Evolutionary conservation across 345 rosid species (phyloP), one percentile per base, ranked within the genome.

Genomic region (Cochlearia excelsa): DNA sequence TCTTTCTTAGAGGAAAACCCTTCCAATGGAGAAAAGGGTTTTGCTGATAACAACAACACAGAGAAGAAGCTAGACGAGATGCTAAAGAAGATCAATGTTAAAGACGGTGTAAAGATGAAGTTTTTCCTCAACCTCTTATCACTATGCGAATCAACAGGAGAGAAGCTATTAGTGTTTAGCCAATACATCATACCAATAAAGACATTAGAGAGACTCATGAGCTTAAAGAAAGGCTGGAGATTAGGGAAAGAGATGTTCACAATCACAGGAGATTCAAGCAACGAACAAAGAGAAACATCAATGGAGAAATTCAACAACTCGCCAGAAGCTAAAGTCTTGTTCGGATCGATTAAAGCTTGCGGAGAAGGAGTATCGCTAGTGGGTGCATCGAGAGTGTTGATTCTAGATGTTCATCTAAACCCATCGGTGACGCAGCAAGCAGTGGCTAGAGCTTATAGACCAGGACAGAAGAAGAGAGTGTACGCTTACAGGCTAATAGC

Each of bases 381-480:
- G 30, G 99, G 99, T 7, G 99, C 94, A 40, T 93, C 95, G 0
- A 74, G 95, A 2, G 69, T 93, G 9, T 54, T 93, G 44, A 83
- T 93, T 47, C 73, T 93, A 23, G 99, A 89, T 67, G 94, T 89
- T 48, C 99, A 76, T 67, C 79, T 87, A 3, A 93, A 93, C 74
- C 99, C 99, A 6, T 93, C 99, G 0, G 99, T 93, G 51, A 89
- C 99, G 16, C 95, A 89, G n/a, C 95, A 93, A 78, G 97, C 94
- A 0, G 80, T 89, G 44, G 90, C 90, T 27, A 80, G 97, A 58
- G 93, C 97, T 8, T 89, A 84, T 55, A 84, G 95, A 46, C 95
- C 95, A 9, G 88, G 97, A 26, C 97, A 93, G 54, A 80, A 55
- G 68, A 93, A 63, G 84, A 89, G 81, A 71, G 99, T 89, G 9